Evolutionary conservation across 139 green algal genomes (phyloP), one percentile per base, ranked within the genome.

Genomic region (Ettlia oleoabundans): DNA sequence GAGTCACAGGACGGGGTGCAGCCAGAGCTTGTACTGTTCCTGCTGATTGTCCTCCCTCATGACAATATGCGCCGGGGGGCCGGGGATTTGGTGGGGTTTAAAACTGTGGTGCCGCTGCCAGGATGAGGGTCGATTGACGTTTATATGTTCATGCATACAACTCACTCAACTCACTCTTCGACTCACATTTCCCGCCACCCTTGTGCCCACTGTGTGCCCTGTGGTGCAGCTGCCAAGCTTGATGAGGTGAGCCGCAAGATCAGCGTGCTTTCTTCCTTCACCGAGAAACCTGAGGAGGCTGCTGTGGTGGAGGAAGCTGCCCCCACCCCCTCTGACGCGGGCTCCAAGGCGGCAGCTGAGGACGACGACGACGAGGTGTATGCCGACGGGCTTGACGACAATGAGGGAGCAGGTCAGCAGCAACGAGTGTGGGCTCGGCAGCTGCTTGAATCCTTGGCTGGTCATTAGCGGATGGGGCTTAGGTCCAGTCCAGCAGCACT

Each of bases 241-340:
- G 68, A 55, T 22, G 86, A 92, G 76, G 80, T 91, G 26, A 52
- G 33, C 47, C 63, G 61, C 40, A 92, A 92, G 70, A 35, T 90
- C 24, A 81, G 51, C 61, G 81, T 92, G 15, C 77, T 92, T 33
- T 33, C 47, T 10, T 70, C 76, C 21, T 91, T 92, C 75, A 58
- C 40, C 10, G 72, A 79, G 72, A 30, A 26, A 9, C 51, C 51
- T 24, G 72, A 79, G 51, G 72, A 67, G 72, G 47, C 52, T 8
- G 58, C 15, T 0, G 33, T 37, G 53, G 26, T 53, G 53, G 55
- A 21, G 26, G 53, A 47, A 28, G 33, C 53, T 24, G 22, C 35
- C 15, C 55, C 55, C 35, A n/a, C 7, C 4, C 8, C n/a, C 13
- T n/a, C 30, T 22, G 28, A 15, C 8, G 41, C 78, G 52, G 73